Percentiles rank a stretch among this genome's conserved stretches.
Conservation (phyloP, 306 rosid genomes). For the Bauhinia variegata region DNA sequence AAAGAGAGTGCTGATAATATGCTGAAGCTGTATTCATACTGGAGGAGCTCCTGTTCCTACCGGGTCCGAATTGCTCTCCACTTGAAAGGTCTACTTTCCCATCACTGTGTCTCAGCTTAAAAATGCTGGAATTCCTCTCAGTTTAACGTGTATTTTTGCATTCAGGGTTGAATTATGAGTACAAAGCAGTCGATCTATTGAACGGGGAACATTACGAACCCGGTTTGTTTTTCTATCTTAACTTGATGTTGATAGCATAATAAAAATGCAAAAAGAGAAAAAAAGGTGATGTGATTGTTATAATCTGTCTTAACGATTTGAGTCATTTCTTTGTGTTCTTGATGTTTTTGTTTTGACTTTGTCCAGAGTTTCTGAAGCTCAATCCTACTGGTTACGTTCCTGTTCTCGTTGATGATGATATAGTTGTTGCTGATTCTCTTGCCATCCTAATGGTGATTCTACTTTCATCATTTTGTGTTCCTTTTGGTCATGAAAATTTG, state of each 20-base stretch:
- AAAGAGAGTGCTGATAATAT: too few species aligned
- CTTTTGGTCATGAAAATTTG: not conserved
- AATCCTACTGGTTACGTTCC: slow-evolving; percentile 78
- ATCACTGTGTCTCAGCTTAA: too few species aligned
- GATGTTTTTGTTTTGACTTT: not conserved
- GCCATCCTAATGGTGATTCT: slow-evolving; percentile 67
- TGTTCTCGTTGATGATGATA: slow-evolving; percentile 59
- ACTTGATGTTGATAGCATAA: not conserved
- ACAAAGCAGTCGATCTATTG: slow-evolving; percentile 55
- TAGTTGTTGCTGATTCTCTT: slow-evolving; percentile 60
- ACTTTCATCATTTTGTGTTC: not conserved
- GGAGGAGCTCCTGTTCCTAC: too few species aligned
- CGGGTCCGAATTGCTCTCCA: too few species aligned
- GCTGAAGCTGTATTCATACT: not conserved
- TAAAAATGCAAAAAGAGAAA: not conserved
- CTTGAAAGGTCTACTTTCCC: too few species aligned
- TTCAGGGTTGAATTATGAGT: slow-evolving; percentile 62
- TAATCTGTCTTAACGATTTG: not conserved
- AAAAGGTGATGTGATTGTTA: not conserved
- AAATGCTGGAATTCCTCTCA: not conserved
- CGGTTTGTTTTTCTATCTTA: slow-evolving; percentile 39
- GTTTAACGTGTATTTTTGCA: not conserved
- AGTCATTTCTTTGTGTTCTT: not conserved
- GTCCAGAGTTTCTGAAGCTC: slow-evolving; percentile 62
- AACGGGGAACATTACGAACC: slow-evolving; percentile 61